Conservation (phyloP, 2,329 filamentous ascomycete species). For the Fonsecaea pedrosoi region DNA sequence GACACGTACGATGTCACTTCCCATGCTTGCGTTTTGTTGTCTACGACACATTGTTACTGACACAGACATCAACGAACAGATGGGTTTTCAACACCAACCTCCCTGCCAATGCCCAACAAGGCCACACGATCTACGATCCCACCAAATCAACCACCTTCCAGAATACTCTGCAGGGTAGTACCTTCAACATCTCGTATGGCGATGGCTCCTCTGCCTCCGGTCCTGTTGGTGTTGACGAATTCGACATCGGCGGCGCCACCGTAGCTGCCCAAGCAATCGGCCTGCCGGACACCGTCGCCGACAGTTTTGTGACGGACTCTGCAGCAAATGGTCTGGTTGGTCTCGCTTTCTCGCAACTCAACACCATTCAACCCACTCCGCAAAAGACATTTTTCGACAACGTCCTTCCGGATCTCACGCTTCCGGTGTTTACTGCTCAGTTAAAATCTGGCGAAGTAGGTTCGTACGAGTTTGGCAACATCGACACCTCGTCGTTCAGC, state of each 20-base stretch:
- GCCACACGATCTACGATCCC: slow-evolving; percentile 64
- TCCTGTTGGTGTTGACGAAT: slow-evolving; percentile 69
- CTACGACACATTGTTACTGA: slow-evolving; percentile 11
- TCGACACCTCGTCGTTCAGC: slow-evolving; percentile 68
- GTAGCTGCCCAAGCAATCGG: slow-evolving; percentile 71
- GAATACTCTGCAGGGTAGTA: slow-evolving; percentile 53
- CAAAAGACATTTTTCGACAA: slow-evolving; percentile 80
- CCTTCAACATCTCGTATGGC: slow-evolving; percentile 72
- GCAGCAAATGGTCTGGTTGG: slow-evolving; percentile 73
- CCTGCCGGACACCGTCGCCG: slow-evolving; percentile 65
- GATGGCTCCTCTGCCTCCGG: slow-evolving; percentile 70
- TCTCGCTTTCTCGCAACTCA: slow-evolving; percentile 69
- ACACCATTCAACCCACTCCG: slow-evolving; percentile 66
- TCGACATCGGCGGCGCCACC: slow-evolving; percentile 70
- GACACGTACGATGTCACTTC: slow-evolving; percentile 62
- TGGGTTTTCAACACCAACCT: slow-evolving; percentile 74
- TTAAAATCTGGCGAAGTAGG: slow-evolving; percentile 67
- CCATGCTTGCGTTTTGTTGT: not conserved
- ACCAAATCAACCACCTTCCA: slow-evolving; percentile 60
- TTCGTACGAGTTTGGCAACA: slow-evolving; percentile 75
- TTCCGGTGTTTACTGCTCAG: slow-evolving; percentile 74
- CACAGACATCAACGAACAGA: slow-evolving; percentile 44
- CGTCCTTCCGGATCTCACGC: slow-evolving; percentile 63
- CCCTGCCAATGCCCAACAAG: slow-evolving; percentile 50
- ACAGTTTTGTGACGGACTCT: slow-evolving; percentile 65